A percentile compares a stretch with the other conserved stretches of the same genome.
Evolutionary conservation across 768 basidiomycete species (phyloP).

Genomic region (Strobilomyces echinocephalus): DNA sequence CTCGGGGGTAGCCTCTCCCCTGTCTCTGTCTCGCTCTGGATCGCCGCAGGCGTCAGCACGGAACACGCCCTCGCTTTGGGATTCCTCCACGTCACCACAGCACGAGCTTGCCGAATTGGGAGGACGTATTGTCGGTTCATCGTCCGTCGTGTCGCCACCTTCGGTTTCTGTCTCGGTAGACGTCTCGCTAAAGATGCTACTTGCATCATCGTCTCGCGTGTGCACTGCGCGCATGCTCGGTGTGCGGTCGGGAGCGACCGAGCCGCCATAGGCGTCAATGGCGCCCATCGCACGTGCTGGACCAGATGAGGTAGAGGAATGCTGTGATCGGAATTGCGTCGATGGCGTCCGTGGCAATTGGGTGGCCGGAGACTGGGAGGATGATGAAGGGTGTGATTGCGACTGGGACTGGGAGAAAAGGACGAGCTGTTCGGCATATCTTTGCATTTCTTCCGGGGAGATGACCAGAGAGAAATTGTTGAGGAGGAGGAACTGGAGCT

Average conservation of each 20-base stretch:
- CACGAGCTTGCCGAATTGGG: conserved; percentile 37
- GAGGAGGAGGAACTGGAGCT: conserved; percentile 92
- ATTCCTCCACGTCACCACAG: conserved; percentile 36
- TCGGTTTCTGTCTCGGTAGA: conserved; percentile 49
- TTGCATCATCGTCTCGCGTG: conserved; percentile 29
- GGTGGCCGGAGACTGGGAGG: conserved; percentile 16
- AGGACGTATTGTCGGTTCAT: conserved; percentile 77
- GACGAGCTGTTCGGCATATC: conserved; percentile 87
- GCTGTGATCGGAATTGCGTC: conserved; percentile 16
- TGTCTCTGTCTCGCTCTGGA: conserved; percentile 22
- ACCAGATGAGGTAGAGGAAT: conserved; percentile 21
- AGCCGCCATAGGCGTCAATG: conserved; percentile 48
- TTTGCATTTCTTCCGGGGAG: conserved; percentile 86
- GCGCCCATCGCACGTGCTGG: conserved; percentile 51
- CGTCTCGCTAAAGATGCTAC: conserved; percentile 35
- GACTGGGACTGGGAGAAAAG: conserved; percentile 55
- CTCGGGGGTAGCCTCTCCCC: conserved; percentile 32
- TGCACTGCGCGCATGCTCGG: conserved; percentile 21
- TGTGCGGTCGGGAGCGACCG: conserved; percentile 33
- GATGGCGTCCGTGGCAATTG: conserved; percentile 19
- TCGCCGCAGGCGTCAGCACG: conserved; percentile 12
- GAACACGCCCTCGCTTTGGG: conserved; percentile 29
- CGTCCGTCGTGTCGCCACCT: conserved; percentile 63
- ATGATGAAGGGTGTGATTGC: conserved; percentile 25
- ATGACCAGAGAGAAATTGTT: conserved; percentile 94